Percentiles rank a stretch among this genome's conserved stretches.
These are phyloP conservation scores for Musa itinerans DNA, from an alignment of 176 grass and related monocot species.

Conservation along the genomic window DNA sequence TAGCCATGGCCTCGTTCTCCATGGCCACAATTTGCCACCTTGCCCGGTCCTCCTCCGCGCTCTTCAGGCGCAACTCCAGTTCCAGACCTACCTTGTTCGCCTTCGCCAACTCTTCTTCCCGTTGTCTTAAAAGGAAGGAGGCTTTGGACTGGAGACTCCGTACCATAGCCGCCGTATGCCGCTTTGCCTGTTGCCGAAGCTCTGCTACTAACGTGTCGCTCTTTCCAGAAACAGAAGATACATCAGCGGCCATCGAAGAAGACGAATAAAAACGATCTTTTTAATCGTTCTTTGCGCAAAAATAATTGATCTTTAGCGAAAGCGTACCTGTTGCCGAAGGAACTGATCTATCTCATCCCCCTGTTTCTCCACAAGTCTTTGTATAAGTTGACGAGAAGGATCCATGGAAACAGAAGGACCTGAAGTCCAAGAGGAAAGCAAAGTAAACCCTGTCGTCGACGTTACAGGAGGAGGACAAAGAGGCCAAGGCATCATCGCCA, in stretches of 20 bases:
- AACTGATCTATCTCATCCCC: neutral
- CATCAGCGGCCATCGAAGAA: neutral
- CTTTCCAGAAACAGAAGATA: neutral
- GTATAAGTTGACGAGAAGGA: neutral
- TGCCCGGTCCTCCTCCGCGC: neutral
- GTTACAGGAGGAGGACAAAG: neutral
- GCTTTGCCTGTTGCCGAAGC: neutral
- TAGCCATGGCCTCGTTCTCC: slow-evolving; percentile 1
- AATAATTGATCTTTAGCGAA: neutral
- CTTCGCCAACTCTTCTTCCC: neutral
- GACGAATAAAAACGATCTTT: neutral
- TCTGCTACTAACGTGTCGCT: neutral
- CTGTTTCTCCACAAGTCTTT: neutral
- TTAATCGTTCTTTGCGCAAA: neutral
- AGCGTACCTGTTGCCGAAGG: neutral
- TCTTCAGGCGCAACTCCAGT: neutral
- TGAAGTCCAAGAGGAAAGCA: neutral
- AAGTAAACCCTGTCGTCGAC: neutral
- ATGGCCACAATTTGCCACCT: neutral
- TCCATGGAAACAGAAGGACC: neutral
- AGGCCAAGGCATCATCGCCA: neutral
- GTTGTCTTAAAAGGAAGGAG: neutral
- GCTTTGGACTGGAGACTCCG: neutral
- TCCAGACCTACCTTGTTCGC: neutral
- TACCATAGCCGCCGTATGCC: neutral